Percentiles rank a stretch among this genome's conserved stretches.
phyloP scores from a whole-genome alignment of 768 basidiomycete genomes.

The Jaapia argillacea region DNA sequence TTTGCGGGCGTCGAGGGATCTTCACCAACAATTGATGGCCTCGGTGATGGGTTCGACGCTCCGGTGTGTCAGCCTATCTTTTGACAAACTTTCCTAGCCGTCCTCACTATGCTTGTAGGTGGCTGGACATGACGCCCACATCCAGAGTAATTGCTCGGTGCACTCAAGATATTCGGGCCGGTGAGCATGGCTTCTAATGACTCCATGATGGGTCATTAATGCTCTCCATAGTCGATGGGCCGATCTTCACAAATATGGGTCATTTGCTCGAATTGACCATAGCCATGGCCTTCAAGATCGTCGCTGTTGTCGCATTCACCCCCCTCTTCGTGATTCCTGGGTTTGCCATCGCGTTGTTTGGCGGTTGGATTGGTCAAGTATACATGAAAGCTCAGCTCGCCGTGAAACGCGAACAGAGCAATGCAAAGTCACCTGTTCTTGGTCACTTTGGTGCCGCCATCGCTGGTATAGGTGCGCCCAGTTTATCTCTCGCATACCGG shows the following conservation, averaged over 20 bases:
- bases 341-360: background rate
- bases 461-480: slow-evolving; percentile 31
- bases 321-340: background rate
- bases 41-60: background rate
- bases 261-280: too few relatives aligned
- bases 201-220: slow-evolving; percentile 4
- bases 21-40: background rate
- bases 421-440: background rate
- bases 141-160: slow-evolving; percentile 22
- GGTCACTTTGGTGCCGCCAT: slow-evolving; percentile 40
- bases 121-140: slow-evolving; percentile 24
- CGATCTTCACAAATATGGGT: background rate
- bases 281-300: background rate
- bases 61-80: background rate
- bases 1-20: background rate
- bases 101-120: slow-evolving; percentile 11
- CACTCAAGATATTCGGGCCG: slow-evolving; percentile 20
- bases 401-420: background rate
- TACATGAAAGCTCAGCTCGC: background rate
- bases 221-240: background rate
- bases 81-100: background rate
- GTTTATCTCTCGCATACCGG: background rate
- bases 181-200: slow-evolving; percentile 10
- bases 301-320: background rate
- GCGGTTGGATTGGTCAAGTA: background rate